Base-by-base conservation (phyloP, 306 rosid genomes). In the Sphenostylis stenocarpa region DNA sequence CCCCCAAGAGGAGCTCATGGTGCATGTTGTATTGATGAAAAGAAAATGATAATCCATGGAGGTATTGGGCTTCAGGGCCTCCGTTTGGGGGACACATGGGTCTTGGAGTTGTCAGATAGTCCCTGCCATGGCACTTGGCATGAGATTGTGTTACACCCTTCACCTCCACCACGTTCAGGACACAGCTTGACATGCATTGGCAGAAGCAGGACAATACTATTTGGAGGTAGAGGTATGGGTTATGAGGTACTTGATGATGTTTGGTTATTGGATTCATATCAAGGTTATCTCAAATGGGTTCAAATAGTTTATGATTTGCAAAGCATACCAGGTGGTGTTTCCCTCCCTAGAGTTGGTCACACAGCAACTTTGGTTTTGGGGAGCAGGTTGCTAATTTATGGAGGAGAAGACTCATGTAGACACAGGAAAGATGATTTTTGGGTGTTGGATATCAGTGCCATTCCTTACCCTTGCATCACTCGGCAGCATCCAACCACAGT, bases 121-220 rank as follows among this genome's bases (percentile, higher is more conserved):
- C 84, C 72, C 6, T 65, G 72, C 71, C 78, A 65, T 15, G 98
- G 96, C 24, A 83, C 86, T 17, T 94, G 98, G 98, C 78, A 79
- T 19, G 91, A 92, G 84, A 80, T 92, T 3, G 74, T 73, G 31
- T 31, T 85, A 13, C 82, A 85, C 45, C 91, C 95, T 44, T 91
- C 91, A 19, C 98, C 98, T 43, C 90, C 98, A 0, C 91, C 98
- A 7, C 96, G 97, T 6, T 92, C 98, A 11, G 98, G 98, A 51
- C 98, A 94, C 85, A 83, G 97, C 1, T 71, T 94, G 67, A 94
- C 97, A 4, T 83, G 90, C 89, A 80, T 86, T 55, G 91, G 93
- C 3, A 90, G 80, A 74, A 75, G 81, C 36, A 78, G 74, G 79
- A 85, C 80, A 51, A 81, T 94, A 71, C 80, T 94, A 58, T 94